Base-by-base conservation (phyloP, 306 rosid genomes). In the Benincasa hispida region DNA sequence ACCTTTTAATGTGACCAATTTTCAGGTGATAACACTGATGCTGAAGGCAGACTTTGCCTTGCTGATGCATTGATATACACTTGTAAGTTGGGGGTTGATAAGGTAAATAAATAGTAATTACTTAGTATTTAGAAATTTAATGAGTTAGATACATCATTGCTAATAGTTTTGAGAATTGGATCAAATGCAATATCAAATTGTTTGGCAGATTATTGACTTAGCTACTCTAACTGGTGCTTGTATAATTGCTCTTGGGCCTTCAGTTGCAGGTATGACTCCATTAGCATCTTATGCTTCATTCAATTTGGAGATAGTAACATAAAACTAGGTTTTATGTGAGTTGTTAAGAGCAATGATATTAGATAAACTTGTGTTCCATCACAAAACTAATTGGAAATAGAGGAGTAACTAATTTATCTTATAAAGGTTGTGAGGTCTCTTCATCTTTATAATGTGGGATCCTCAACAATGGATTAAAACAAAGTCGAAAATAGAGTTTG, bases 1-100 rank as follows among this genome's bases (percentile, higher is more conserved):
- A 8, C 58, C 78, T 54, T 57, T 7, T n/a, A 35, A 39, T 75
- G 25, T 75, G 14, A 6, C 67, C 4, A 59, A 76, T 47, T 21
- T 77, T 70, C 81, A 94, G 99, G 99, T 94, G 92, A 94, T 77
- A 94, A 94, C 91, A 94, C 97, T n/a, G 99, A 94, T 87, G 99
- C 99, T 78, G 99, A 94, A 85, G 99, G 99, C 63, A 92, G 97
- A 83, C 96, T 94, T 81, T 90, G 97, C 59, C 87, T 94, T 76
- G 99, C 99, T 74, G 99, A 94, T 78, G 96, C 99, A 54, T 84
- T 94, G 85, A 81, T 94, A 58, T 94, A 92, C 85, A 88, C 99
- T 72, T 90, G 95, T 84, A 92, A 94, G 84, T 97, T 87, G 87
- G 99, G 96, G 78, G 97, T 88, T 88, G 93, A 89, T n/a, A 94